phyloP scores from a whole-genome alignment of 2,329 filamentous ascomycete genomes.

The Phyllosticta ampelicida region DNA sequence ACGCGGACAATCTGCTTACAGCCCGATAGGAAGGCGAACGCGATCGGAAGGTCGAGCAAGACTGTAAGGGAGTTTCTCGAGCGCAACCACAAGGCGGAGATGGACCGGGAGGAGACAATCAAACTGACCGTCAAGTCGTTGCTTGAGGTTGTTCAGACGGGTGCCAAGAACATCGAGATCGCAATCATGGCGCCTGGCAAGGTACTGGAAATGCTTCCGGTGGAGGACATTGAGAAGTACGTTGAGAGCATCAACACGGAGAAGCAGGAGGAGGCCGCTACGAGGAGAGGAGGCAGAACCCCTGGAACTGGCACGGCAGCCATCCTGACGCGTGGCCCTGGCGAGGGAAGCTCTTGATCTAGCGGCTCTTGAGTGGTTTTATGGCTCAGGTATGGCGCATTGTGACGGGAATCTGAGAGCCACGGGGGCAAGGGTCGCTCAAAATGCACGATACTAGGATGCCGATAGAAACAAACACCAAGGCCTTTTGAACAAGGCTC shows the following conservation, averaged over 20 bases:
- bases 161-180: constrained; percentile 99
- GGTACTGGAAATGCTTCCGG: constrained; percentile 81
- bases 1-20: not conserved
- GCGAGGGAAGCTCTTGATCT: constrained; percentile 20
- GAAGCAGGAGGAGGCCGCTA: constrained; percentile 97
- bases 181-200: constrained; percentile 94
- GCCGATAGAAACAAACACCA: not conserved
- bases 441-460: not conserved
- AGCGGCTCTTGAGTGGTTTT: not conserved
- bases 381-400: not conserved
- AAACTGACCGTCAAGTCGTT: constrained; percentile 97
- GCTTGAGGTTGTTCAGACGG: constrained; percentile 94
- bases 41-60: constrained; percentile 96
- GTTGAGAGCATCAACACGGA: constrained; percentile 99
- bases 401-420: not conserved
- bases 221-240: constrained; percentile 92
- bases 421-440: not conserved
- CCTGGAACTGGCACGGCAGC: constrained; percentile 60
- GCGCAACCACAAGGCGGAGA: constrained; percentile 95
- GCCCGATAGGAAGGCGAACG: constrained; percentile 82
- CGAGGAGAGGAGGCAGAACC: constrained; percentile 62
- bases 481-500: not conserved
- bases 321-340: constrained; percentile 57
- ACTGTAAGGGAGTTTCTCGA: constrained; percentile 98
- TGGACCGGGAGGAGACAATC: constrained; percentile 94